These are phyloP conservation scores for Coemansia sp. DNA, from an alignment of 192 early-diverging fungal genomes.

Conservation along the genomic window DNA sequence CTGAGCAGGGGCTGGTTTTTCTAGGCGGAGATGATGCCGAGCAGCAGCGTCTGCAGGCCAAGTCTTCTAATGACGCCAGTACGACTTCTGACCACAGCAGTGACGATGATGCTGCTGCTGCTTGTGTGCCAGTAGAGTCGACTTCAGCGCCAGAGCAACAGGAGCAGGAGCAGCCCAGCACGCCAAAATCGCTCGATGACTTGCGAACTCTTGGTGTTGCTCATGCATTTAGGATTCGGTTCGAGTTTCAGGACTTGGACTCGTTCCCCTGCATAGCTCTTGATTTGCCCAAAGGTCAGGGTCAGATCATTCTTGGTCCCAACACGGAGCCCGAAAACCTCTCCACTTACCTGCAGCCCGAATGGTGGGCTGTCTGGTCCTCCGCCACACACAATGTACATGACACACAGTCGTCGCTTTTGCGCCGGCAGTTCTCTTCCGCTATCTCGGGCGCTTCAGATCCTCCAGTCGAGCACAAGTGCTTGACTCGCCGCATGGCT, in stretches of 20 bases:
- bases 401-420: conserved; percentile 6
- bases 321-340: conserved; percentile 20
- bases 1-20: conserved; percentile 45
- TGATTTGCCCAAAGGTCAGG: conserved; percentile 12
- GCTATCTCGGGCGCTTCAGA: not conserved
- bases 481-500: conserved; percentile 14
- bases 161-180: not conserved
- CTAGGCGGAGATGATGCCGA: conserved; percentile 17
- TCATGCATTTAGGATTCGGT: conserved; percentile 22
- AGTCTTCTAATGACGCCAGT: not conserved
- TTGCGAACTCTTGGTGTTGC: conserved; percentile 19
- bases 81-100: not conserved
- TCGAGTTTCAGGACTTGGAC: conserved; percentile 43
- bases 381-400: conserved; percentile 5
- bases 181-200: not conserved
- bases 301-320: conserved; percentile 33
- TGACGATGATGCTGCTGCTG: not conserved
- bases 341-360: conserved; percentile 40
- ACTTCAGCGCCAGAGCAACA: not conserved
- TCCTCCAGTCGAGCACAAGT: not conserved
- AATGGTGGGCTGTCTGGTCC: conserved; percentile 42
- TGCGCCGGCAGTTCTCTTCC: conserved; percentile 16
- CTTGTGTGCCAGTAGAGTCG: not conserved
- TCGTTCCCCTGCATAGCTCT: conserved; percentile 33
- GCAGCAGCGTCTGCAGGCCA: conserved; percentile 11